Base-by-base conservation (phyloP, 345 rosid species). In the Populus davidiana region DNA sequence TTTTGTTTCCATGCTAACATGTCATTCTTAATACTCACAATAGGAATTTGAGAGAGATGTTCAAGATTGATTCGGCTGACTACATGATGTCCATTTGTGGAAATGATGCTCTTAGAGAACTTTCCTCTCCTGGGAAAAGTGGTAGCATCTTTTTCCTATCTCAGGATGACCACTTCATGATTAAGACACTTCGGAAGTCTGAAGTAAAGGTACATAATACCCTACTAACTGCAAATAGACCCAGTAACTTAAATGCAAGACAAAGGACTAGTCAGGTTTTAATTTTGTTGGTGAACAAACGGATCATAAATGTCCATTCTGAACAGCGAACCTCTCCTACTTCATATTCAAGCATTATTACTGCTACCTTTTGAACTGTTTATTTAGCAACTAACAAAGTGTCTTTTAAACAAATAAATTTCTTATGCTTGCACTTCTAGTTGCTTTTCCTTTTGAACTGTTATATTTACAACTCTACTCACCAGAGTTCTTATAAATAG, bases 71-170 rank as follows among this genome's bases (percentile, higher is more conserved):
- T 80, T 96, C 99, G 50, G 99, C 97, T 75, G 99, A 96, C 84
- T 93, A 93, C 82, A 96, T 96, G 99, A 93, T 96, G 89, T 96
- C 98, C 61, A 96, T 96, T 79, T 96, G 99, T 76, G 99, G 98
- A 73, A 96, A 93, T 75, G 99, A 93, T 89, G 93, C 96, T 77
- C 94, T 96, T 63, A 86, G 98, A 77, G 98, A 93, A 80, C 98
- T 96, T 83, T 96, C 98, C 83, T 96, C 99, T 65, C 99, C 99
- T 54, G 99, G 99, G 62, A 96, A 96, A 83, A 93, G 99, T 41
- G 99, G 98, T 44, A 96, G 98, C 77, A 94, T 96, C 67, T 93
- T 96, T 82, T 92, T 96, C 86, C 75, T 96, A 82, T 96, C 99
- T 76, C 99, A 93, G 81, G 99, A 96, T 77, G 99, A 96, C 73